phyloP scores from a whole-genome alignment of 2,329 filamentous ascomycete genomes.

The Ilyonectria destructans region DNA sequence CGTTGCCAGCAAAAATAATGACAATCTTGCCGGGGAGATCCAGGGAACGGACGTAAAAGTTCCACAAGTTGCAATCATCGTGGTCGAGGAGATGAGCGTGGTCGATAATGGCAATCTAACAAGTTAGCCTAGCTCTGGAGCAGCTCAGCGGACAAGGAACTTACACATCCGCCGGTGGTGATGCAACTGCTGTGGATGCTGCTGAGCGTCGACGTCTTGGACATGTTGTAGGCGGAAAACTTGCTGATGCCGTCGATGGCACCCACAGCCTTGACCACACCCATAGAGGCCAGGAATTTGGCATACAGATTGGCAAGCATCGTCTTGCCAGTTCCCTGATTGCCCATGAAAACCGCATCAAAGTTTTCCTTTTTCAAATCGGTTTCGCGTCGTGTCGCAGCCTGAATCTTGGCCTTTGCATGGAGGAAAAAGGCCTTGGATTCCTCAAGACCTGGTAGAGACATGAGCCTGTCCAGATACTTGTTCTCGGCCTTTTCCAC shows the following conservation, averaged over 20 bases:
- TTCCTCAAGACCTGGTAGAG: slow-evolving; percentile 74
- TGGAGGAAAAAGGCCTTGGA: slow-evolving; percentile 73
- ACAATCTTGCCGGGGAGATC: slow-evolving; percentile 50
- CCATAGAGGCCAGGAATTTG: slow-evolving; percentile 49
- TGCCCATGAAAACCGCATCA: slow-evolving; percentile 51
- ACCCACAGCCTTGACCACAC: slow-evolving; percentile 55
- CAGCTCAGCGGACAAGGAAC: slow-evolving; percentile 25
- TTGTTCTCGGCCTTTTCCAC: slow-evolving; percentile 65
- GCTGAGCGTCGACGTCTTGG: slow-evolving; percentile 54
- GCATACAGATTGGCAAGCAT: slow-evolving; percentile 51
- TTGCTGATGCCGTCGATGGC: slow-evolving; percentile 59
- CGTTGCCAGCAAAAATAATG: slow-evolving; percentile 50
- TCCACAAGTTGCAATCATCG: slow-evolving; percentile 50
- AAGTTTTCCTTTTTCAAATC: slow-evolving; percentile 61
- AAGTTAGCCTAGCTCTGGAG: slow-evolving; percentile 24
- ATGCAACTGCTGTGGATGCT: slow-evolving; percentile 60
- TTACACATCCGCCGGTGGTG: slow-evolving; percentile 72
- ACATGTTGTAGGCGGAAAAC: slow-evolving; percentile 50
- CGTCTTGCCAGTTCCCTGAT: slow-evolving; percentile 51
- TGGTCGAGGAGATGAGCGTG: slow-evolving; percentile 50
- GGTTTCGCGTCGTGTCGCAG: slow-evolving; percentile 65
- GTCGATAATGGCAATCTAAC: slow-evolving; percentile 50
- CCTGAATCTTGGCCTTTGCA: slow-evolving; percentile 63
- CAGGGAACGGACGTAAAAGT: slow-evolving; percentile 46
- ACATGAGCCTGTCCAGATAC: slow-evolving; percentile 74